These are phyloP conservation scores for Euphorbia celastroides DNA, from an alignment of 441 rosid genomes.

Conservation along the genomic window DNA sequence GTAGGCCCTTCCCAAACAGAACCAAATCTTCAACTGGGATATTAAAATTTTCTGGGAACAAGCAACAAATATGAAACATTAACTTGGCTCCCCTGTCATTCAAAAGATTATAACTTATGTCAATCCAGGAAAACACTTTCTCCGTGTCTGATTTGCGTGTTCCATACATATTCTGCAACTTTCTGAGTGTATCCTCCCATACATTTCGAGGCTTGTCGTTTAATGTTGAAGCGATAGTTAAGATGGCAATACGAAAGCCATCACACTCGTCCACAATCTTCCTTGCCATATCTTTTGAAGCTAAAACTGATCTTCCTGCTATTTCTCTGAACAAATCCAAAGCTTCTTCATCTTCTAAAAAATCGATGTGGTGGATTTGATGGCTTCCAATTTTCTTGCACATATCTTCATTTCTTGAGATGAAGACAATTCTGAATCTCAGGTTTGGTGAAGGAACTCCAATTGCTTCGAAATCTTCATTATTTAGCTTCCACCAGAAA, in stretches of 20 bases:
- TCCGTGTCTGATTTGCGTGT: background rate
- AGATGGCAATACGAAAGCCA: background rate
- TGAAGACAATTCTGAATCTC: no score
- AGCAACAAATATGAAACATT: background rate
- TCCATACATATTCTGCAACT: background rate
- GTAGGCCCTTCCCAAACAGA: background rate
- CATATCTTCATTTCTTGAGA: background rate
- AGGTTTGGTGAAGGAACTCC: no score
- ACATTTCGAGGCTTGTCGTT: background rate
- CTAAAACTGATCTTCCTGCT: background rate
- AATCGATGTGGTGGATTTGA: background rate
- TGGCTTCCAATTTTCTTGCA: constrained; percentile 11
- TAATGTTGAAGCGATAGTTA: background rate
- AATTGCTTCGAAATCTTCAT: background rate
- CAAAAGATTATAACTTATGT: background rate
- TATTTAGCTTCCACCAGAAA: background rate
- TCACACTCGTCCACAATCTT: constrained; percentile 14
- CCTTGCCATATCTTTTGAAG: background rate
- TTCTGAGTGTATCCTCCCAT: background rate
- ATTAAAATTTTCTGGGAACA: background rate
- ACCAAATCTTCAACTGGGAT: background rate
- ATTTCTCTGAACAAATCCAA: constrained; percentile 19
- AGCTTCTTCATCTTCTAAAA: constrained; percentile 16
- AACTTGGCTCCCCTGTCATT: background rate
- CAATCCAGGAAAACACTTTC: background rate